Evolutionary conservation across 306 rosid genomes (phyloP).

Genomic region (Cucumis cinereus): DNA sequence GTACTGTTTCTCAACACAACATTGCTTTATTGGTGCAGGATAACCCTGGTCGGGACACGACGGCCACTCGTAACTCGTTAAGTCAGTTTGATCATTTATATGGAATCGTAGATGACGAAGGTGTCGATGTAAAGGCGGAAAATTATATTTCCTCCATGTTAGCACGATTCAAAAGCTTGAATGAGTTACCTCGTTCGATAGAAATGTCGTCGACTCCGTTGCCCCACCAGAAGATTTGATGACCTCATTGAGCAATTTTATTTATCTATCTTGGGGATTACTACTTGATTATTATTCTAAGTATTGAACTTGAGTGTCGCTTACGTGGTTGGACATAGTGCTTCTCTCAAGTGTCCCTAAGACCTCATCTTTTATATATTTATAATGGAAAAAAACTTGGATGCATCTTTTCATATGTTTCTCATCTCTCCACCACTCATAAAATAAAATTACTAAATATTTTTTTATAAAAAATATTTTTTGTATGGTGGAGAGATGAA

Average conservation of each 20-base stretch:
- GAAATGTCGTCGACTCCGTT: background rate
- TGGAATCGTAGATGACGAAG: slow-evolving; percentile 40
- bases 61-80: background rate
- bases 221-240: background rate
- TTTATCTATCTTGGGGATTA: background rate
- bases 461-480: too few species aligned
- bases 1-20: slow-evolving; percentile 17
- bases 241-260: background rate
- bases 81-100: slow-evolving; percentile 18
- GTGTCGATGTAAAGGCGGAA: slow-evolving; percentile 54
- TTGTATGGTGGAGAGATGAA: too few species aligned
- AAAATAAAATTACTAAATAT: too few species aligned
- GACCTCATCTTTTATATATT: background rate
- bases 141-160: slow-evolving; percentile 48
- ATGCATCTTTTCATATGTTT: too few species aligned
- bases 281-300: background rate
- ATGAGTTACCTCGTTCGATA: slow-evolving; percentile 13
- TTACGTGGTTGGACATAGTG: background rate
- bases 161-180: slow-evolving; percentile 50
- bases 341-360: too few species aligned
- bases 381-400: background rate
- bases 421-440: too few species aligned
- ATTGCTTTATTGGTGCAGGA: slow-evolving; percentile 27
- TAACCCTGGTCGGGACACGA: background rate
- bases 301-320: background rate